A percentile compares a stretch with the other conserved stretches of the same genome.
Conservation (phyloP, 202 grass and related monocot genomes). For the Zoysia matrella region DNA sequence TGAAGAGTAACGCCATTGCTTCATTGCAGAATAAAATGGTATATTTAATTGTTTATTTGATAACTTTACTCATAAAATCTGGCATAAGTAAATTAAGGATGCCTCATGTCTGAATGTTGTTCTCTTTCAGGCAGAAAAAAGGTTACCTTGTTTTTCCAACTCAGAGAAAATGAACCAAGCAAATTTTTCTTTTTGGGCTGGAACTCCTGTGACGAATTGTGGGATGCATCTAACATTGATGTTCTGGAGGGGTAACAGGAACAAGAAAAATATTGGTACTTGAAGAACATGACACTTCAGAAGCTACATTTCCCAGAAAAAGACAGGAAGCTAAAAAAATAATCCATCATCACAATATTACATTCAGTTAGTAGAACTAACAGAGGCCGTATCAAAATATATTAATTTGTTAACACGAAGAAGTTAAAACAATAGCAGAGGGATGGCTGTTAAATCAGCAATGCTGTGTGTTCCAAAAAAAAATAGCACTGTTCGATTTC, state of each 20-base stretch:
- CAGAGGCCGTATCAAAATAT: conserved; percentile 11
- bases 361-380: neutral
- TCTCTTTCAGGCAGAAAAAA: conserved; percentile 28
- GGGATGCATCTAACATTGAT: too few relatives aligned
- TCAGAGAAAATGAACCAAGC: conserved; percentile 74
- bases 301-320: neutral
- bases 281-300: conserved; percentile 5
- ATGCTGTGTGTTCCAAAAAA: neutral
- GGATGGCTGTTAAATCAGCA: conserved; percentile 17
- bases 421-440: conserved; percentile 23
- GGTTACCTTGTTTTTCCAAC: conserved; percentile 92
- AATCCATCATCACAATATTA: conserved; percentile 23
- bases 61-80: neutral
- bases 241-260: conserved; percentile 14
- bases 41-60: neutral
- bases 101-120: neutral
- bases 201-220: too few relatives aligned
- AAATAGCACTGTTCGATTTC: neutral
- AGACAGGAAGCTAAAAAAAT: conserved; percentile 16
- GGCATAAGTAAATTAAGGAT: neutral
- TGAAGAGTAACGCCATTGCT: neutral
- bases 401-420: conserved; percentile 6
- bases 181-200: conserved; percentile 48
- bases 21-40: conserved; percentile 1
- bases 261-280: conserved; percentile 33